phyloP scores from a whole-genome alignment of 106 monocot species.

The Apostasia shenzhenica region DNA sequence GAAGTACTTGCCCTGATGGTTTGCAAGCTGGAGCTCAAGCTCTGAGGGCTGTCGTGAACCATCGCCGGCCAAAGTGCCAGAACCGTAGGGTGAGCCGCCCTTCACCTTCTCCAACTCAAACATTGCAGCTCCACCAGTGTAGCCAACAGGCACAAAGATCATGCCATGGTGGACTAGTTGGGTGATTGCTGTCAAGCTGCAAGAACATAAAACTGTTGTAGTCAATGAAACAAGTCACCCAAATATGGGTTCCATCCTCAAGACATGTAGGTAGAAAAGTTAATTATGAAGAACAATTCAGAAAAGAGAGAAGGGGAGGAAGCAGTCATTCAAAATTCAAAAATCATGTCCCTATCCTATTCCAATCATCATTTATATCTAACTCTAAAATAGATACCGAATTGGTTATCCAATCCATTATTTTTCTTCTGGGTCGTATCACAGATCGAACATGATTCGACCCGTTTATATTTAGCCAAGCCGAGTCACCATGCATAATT shows the following conservation, averaged over 20 bases:
- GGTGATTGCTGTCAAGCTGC: constrained; percentile 73
- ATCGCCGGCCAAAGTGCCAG: constrained; percentile 77
- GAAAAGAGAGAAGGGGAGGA: too few relatives aligned
- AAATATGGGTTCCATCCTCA: too few relatives aligned
- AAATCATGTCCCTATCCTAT: background rate
- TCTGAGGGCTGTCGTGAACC: constrained; percentile 55
- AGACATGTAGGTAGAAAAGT: too few relatives aligned
- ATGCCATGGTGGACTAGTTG: constrained; percentile 82
- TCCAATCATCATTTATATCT: too few relatives aligned
- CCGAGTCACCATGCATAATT: too few relatives aligned
- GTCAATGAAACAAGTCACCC: background rate
- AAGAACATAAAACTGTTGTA: background rate
- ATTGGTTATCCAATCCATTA: too few relatives aligned
- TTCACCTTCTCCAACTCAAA: constrained; percentile 66
- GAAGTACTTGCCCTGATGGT: constrained; percentile 79
- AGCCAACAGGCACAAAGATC: constrained; percentile 83
- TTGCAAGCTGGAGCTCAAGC: constrained; percentile 52
- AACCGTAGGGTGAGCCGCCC: constrained; percentile 74
- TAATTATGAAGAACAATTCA: too few relatives aligned
- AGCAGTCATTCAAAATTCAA: background rate
- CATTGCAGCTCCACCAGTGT: constrained; percentile 80
- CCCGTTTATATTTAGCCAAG: too few relatives aligned
- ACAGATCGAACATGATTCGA: too few relatives aligned
- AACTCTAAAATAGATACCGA: too few relatives aligned
- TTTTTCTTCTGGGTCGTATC: too few relatives aligned